A percentile compares a stretch with the other conserved stretches of the same genome.
Evolutionary conservation across 108 stramenopile species (phyloP).

Genomic region (Fistulifera pelliculosa): DNA sequence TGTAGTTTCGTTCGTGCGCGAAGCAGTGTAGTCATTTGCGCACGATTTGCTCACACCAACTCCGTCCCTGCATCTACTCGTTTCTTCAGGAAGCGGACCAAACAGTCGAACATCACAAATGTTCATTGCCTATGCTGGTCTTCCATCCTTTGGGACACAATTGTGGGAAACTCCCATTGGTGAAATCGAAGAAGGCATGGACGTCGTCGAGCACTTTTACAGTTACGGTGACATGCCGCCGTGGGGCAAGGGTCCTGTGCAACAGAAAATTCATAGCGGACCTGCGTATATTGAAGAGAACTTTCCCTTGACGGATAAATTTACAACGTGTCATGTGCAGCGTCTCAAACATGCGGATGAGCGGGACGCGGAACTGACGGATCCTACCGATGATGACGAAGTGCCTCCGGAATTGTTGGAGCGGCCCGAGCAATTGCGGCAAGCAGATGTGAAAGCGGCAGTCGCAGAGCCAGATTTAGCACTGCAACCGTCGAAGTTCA

Average conservation of each 20-base stretch:
- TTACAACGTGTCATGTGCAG: slow-evolving; percentile 20
- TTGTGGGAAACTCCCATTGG: slow-evolving; percentile 83
- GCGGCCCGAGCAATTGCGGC: too few species aligned
- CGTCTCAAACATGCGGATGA: not conserved
- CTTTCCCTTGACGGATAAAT: slow-evolving; percentile 54
- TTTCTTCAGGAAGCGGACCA: slow-evolving; percentile 36
- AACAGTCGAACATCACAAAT: slow-evolving; percentile 71
- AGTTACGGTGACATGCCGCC: slow-evolving; percentile 81
- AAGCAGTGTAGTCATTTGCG: too few species aligned
- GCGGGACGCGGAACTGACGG: too few species aligned
- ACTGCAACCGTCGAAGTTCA: too few species aligned
- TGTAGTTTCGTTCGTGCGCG: too few species aligned
- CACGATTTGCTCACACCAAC: too few species aligned
- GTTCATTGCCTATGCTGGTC: slow-evolving; percentile 59
- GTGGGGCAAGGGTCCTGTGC: slow-evolving; percentile 62
- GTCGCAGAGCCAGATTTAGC: too few species aligned
- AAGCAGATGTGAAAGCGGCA: too few species aligned
- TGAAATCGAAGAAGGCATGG: slow-evolving; percentile 49
- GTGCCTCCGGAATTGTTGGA: too few species aligned
- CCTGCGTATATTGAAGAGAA: slow-evolving; percentile 52
- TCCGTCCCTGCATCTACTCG: too few species aligned
- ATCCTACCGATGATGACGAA: too few species aligned
- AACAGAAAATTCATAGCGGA: slow-evolving; percentile 46
- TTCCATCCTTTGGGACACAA: slow-evolving; percentile 12
- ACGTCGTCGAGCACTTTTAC: slow-evolving; percentile 43